These are phyloP conservation scores for Moricandia moricandioides DNA, from an alignment of 345 rosid genomes.

Conservation along the genomic window DNA sequence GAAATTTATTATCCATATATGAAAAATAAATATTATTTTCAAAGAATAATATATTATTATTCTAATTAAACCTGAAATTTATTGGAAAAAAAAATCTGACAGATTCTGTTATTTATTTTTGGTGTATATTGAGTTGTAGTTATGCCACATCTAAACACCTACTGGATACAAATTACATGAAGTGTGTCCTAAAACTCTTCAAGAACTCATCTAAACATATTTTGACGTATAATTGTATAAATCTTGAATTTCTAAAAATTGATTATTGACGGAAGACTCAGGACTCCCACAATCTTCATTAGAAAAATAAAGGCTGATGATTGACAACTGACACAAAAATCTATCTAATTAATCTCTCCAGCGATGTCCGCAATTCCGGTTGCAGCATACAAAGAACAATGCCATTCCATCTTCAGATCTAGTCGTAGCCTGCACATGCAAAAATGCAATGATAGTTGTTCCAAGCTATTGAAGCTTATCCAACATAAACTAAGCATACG, in stretches of 20 bases:
- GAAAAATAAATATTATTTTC: no score
- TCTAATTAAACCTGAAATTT: no score
- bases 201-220: background rate
- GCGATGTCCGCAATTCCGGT: constrained; percentile 63
- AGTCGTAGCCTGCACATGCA: constrained; percentile 57
- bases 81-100: no score
- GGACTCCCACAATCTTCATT: background rate
- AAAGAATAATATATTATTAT: no score
- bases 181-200: background rate
- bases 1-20: no score
- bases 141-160: no score
- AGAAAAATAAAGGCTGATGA: background rate
- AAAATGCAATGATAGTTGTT: background rate
- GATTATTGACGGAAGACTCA: background rate
- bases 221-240: background rate
- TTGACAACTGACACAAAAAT: background rate
- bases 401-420: constrained; percentile 96
- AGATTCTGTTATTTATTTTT: no score
- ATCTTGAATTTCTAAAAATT: background rate
- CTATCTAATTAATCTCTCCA: constrained; percentile 63
- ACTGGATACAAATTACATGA: no score
- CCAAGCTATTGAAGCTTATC: background rate
- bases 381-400: constrained; percentile 85
- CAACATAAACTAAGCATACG: no score
- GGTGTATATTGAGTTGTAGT: no score